These are phyloP conservation scores for Cucumis variabilis DNA, from an alignment of 331 rosid genomes.

Conservation along the genomic window DNA sequence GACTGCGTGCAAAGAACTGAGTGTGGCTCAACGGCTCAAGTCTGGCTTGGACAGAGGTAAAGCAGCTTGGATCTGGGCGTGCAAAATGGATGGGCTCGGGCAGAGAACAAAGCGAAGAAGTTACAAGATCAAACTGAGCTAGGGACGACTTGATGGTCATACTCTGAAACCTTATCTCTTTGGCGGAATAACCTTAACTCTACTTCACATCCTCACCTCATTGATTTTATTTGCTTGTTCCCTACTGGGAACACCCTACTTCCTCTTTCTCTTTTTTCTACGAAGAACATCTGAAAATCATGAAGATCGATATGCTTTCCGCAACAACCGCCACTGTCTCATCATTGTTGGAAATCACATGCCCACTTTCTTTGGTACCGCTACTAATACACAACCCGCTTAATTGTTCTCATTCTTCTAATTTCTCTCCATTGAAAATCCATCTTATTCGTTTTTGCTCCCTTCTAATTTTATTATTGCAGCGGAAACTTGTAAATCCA, in stretches of 20 bases:
- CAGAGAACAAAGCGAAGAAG: no score
- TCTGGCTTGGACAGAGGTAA: no score
- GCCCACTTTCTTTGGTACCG: slow-evolving; percentile 47
- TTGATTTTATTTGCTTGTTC: slow-evolving; percentile 44
- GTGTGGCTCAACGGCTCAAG: no score
- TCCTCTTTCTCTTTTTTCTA: not conserved
- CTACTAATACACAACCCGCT: not conserved
- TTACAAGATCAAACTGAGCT: no score
- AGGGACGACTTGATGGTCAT: no score
- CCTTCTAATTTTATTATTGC: not conserved
- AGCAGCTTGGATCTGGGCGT: no score
- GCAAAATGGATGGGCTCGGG: no score
- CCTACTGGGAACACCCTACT: slow-evolving; percentile 30
- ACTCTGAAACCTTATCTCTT: slow-evolving; percentile 54
- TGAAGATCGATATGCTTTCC: slow-evolving; percentile 10
- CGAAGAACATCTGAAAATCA: slow-evolving; percentile 14
- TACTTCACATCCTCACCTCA: slow-evolving; percentile 44
- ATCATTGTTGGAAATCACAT: slow-evolving; percentile 53
- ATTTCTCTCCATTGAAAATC: not conserved
- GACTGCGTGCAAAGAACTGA: no score
- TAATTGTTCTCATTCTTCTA: not conserved
- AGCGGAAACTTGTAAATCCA: not conserved
- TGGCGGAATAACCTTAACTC: slow-evolving; percentile 43
- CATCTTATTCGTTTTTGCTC: not conserved
- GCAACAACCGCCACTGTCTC: slow-evolving; percentile 5